Base-by-base conservation (phyloP, 495 filamentous ascomycete species). In the Aspergillus cavernicola region DNA sequence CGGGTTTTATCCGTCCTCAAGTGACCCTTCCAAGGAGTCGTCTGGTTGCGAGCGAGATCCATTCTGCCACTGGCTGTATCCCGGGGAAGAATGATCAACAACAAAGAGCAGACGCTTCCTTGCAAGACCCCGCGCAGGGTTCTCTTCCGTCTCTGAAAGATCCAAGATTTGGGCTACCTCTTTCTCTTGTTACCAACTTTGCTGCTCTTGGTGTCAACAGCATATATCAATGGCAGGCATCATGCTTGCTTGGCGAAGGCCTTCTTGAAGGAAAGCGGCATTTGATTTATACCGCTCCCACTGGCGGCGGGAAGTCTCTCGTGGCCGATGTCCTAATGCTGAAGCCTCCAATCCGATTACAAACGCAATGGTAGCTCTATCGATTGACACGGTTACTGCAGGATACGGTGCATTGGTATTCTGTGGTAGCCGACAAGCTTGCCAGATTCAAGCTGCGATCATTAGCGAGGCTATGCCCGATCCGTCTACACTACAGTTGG, bases 201-300 rank as follows among this genome's bases (percentile, higher is more conserved):
- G 75, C 74, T 13, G 65, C 68, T 0, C 67, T 84, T 26, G 87
- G 87, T 6, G 84, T 92, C 36, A 76, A 69, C 20, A 76, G 67
- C 49, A 91, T 92, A 53, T 92, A 92, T 60, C 82, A 85, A 2
- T 92, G 89, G 89, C 89, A 92, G 67, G 84, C 85, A n/a, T 82
- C 84, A 24, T 93, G 89, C 62, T 71, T 92, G 15, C 67, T 87
- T 31, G 80, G 83, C 1, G 80, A 79, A 1, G 89, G 87, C 6
- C 70, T 90, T 13, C 66, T 93, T 2, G 57, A 69, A 10, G 88
- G 87, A 16, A 71, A 83, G 41, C 79, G 75, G 38, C 89, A 90
- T 56, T 66, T 93, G 15, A 85, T 92, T 29, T 92, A 93, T 63
- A 88, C 85, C 8, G 89, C 89, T n/a, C 89, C 89, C 8, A 92